Evolutionary conservation across 164 flowering plant species (phyloP), one percentile per base, ranked within the genome.

Genomic region (Vitis vinifera): DNA sequence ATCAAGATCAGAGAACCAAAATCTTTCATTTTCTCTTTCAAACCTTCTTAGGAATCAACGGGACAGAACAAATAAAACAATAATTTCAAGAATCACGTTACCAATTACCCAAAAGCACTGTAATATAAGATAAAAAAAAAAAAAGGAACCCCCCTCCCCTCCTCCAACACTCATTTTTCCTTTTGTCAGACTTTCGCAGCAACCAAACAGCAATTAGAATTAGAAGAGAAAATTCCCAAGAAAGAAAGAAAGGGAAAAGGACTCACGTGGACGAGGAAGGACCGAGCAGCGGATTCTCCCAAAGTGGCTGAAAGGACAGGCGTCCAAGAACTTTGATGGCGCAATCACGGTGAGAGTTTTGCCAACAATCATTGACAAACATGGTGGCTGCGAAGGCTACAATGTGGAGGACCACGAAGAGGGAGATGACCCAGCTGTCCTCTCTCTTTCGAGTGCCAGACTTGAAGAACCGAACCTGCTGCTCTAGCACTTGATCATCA

Each of bases 231-330:
- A 14, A 51, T 3, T 12, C 27, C 10, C 37, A 60, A 31, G 55
- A 68, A 55, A 48, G 29, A 23, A 63, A 0, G 1, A 57, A 27
- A 61, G 15, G 55, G 17, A 49, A 37, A 49, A 30, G 19, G 51
- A 63, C 90, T 80, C 13, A 93, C 97, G 89, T 77, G 16, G 94
- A 86, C 29, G 87, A 79, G 14, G 98, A 89, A 62, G 98, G 94
- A 3, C 98, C 98, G 23, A 93, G 86, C 8, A 91, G 76, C 47
- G 95, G 97, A 65, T 93, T 93, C 78, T 93, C 94, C 4, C 70
- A 29, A 51, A 91, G 80, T 8, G 97, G 93, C 80, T 93, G 98
- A 68, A 91, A 91, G 8, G 94, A 85, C 29, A 91, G 59, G 61
- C 91, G 77, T 9, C 95, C 91, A 19, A 92, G 80, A 29, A 69